Percentiles rank a stretch among this genome's conserved stretches.
Evolutionary conservation across 805 yeast species (phyloP).

Genomic region (Saccharomycopsis javanensis): DNA sequence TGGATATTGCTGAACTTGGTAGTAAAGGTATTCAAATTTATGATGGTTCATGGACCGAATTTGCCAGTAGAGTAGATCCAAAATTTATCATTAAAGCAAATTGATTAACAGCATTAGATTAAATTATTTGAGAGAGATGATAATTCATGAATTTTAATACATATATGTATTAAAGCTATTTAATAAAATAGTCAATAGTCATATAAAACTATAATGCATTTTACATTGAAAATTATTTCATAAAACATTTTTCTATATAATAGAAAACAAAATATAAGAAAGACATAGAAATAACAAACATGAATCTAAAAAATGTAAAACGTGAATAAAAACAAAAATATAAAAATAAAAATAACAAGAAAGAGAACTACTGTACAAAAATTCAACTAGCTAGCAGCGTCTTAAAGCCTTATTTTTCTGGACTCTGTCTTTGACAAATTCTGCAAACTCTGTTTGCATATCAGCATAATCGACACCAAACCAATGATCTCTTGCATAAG

Average conservation of each 20-base stretch:
- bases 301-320: too few relatives aligned
- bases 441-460: slow-evolving; percentile 17
- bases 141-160: too few relatives aligned
- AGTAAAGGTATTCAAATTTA: slow-evolving; percentile 45
- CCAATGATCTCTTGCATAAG: slow-evolving; percentile 22
- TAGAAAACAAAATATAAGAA: too few relatives aligned
- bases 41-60: slow-evolving; percentile 89
- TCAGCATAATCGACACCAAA: slow-evolving; percentile 21
- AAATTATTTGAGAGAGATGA: too few relatives aligned
- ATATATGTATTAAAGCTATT: too few relatives aligned
- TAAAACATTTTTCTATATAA: too few relatives aligned
- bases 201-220: too few relatives aligned
- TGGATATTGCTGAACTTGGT: slow-evolving; percentile 43
- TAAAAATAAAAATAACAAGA: not conserved
- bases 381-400: not conserved
- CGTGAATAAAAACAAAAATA: too few relatives aligned
- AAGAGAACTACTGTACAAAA: not conserved
- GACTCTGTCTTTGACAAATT: slow-evolving; percentile 25
- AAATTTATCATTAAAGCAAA: slow-evolving; percentile 1
- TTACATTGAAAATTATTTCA: too few relatives aligned
- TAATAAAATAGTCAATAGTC: too few relatives aligned
- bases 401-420: not conserved
- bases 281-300: not conserved
- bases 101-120: too few relatives aligned
- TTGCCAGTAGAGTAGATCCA: slow-evolving; percentile 48